Evolutionary conservation across 2,329 filamentous ascomycete species (phyloP), one percentile per base, ranked within the genome.

Genomic region (Coniochaeta ligniaria): DNA sequence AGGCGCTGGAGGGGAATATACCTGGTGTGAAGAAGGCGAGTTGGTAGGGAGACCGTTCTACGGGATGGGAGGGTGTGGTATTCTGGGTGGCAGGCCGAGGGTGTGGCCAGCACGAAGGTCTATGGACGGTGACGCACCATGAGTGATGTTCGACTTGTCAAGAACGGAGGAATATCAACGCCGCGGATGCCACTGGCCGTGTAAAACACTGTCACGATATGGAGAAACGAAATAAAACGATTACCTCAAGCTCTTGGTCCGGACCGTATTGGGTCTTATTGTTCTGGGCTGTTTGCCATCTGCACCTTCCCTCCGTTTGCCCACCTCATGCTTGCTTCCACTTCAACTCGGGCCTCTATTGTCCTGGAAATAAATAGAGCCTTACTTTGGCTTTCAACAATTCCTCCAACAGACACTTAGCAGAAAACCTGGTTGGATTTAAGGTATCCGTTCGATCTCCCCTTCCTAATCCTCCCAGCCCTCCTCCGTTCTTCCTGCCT

Each of bases 1-100:
- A 96, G 74, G 95, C 95, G 20, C 78, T 97, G 64, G 88, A 84
- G 35, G 95, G 95, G 58, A 86, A 91, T 63, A 73, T 99, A 59
- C 94, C 95, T 0, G 95, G 95, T 69, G 95, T 99, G 60, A 92
- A 88, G 83, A 96, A 96, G 81, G 95, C 95, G 57, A 96, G 91
- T 76, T 99, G 95, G 95, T 99, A 91, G 74, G 72, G 43, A 36
- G 26, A 45, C n/a, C 22, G 38, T 31, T 36, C 12, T 41, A 26
- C 17, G 20, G 31, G 56, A 26, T 58, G n/a, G 7, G 56, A 17
- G 11, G 55, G 17, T 28, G 22, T 26, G n/a, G 55, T 22, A 11
- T 26, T 3, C 20, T 11, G n/a, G 35, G 24, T 17, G 33, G 28
- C 16, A 24, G 28, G 52, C n/a, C 3, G 50, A 33, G 11, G 24